Conservation (phyloP, 306 rosid genomes). For the Medicago truncatula region MtrunA17r5.0-ANR NC_053049.1:12307501-12308000, state of each 20-base stretch:
- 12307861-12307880: conserved; percentile 67
- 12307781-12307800: conserved; percentile 89
- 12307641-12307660: not conserved
- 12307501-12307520: too few relatives aligned
- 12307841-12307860: conserved; percentile 66
- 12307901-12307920: not conserved
- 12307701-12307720: conserved; percentile 22
- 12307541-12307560: not conserved
- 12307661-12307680: too few relatives aligned
- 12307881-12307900: conserved; percentile 3
- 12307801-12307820: conserved; percentile 81
- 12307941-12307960: conserved; percentile 3
- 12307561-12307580: not conserved
- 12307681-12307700: not conserved
- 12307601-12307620: too few relatives aligned
- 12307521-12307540: not conserved
- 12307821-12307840: conserved; percentile 87
- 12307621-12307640: not conserved
- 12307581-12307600: not conserved
- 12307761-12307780: conserved; percentile 38
- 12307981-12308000: conserved; percentile 9
- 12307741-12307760: conserved; percentile 17
- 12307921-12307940: not conserved
- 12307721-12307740: conserved; percentile 16
- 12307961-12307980: not conserved